Evolutionary conservation across 176 grass and related monocot genomes (phyloP), one percentile per base, ranked within the genome.

Genomic region (Dendrocalamus sinicus): DNA sequence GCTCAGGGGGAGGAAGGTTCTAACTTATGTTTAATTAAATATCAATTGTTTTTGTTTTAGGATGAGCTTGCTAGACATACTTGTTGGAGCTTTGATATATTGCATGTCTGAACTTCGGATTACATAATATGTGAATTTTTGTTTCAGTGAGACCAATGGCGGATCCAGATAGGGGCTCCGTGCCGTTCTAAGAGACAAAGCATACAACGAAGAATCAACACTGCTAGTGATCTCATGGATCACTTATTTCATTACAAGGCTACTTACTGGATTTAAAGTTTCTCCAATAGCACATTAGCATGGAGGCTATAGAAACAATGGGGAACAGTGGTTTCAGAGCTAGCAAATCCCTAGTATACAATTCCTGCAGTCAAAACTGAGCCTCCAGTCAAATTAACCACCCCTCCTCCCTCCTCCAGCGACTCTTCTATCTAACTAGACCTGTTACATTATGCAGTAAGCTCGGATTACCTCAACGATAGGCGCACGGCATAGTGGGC

Each of bases 401-500:
- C 17, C 2, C 14, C 22, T 23, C 58, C 50, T 17, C 57, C n/a
- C 79, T 43, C 67, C 11, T 87, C 39, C 67, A 77, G 26, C 43
- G 55, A 58, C 55, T 58, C 55, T 58, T 58, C 19, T 81, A 65
- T 73, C 23, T 24, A 71, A 52, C 17, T 1, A 76, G 15, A 67
- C 3, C 22, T 76, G 76, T 91, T 82, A 97, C 72, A 87, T 70
- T 85, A 97, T 88, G 40, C 92, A 94, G 78, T 97, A 97, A 15
- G 92, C 91, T 68, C 92, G 89, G 76, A 97, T 83, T 14, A 95
- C 92, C 79, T 97, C 95, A 2, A 95, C 48, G 15, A 97, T 97
- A 7, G 95, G 95, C 24, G 95, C 92, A n/a, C 95, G 95, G 30
- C 95, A 97, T 50, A 97, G 75, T 19, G 95, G 95, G 83, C 95